Conservation (phyloP, 2,329 filamentous ascomycete genomes). For the Saccharata proteae region DNA sequence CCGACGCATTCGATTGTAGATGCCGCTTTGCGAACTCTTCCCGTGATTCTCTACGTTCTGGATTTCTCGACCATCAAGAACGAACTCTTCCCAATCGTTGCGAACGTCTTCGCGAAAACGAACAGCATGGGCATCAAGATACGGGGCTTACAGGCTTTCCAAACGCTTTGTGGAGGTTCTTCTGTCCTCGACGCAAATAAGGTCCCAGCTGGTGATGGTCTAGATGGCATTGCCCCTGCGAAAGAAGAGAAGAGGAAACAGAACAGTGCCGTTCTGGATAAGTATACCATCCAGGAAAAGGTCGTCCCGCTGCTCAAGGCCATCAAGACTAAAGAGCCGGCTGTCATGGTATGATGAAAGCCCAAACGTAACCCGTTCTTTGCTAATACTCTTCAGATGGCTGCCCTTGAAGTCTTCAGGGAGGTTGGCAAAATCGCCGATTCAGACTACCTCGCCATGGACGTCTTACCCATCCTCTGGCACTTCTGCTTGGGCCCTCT, state of each 20-base stretch:
- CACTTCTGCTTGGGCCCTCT: slow-evolving; percentile 81
- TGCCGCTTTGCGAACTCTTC: slow-evolving; percentile 65
- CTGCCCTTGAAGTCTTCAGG: slow-evolving; percentile 69
- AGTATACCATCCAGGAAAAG: slow-evolving; percentile 97
- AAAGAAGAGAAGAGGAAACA: slow-evolving; percentile 49
- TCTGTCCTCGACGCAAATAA: slow-evolving; percentile 37
- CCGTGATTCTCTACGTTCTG: slow-evolving; percentile 70
- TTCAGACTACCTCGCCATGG: slow-evolving; percentile 81
- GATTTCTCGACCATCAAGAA: slow-evolving; percentile 97
- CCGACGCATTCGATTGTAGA: slow-evolving; percentile 83
- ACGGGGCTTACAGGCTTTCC: slow-evolving; percentile 78
- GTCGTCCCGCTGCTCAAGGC: slow-evolving; percentile 79
- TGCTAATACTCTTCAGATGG: slow-evolving; percentile 41
- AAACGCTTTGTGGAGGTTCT: slow-evolving; percentile 70
- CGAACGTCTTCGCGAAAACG: slow-evolving; percentile 81
- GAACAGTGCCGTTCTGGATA: slow-evolving; percentile 74
- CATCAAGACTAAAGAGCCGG: slow-evolving; percentile 96
- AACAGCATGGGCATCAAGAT: slow-evolving; percentile 93
- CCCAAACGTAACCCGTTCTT: slow-evolving; percentile 5
- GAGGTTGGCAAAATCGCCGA: slow-evolving; percentile 76
- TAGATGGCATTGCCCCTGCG: slow-evolving; percentile 54
- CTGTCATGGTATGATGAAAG: slow-evolving; percentile 70
- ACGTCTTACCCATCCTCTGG: slow-evolving; percentile 84
- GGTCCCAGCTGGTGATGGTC: slow-evolving; percentile 57
- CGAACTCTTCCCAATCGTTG: slow-evolving; percentile 87